phyloP scores from a whole-genome alignment of 805 yeast species.

The Ogataea trehalophila region DNA sequence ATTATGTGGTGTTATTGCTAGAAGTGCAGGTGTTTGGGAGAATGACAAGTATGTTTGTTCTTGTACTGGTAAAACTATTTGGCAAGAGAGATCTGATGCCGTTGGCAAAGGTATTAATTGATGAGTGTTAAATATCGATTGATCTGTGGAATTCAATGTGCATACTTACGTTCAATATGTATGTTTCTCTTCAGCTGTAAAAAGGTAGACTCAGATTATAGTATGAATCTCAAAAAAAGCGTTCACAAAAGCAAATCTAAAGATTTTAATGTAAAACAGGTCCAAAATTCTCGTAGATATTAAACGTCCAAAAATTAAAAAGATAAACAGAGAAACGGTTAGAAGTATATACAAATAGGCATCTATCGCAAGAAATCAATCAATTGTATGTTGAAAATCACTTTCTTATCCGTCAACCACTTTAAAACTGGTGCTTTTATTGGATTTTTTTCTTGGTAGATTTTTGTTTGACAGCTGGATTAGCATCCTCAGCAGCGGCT shows the following conservation, averaged over 20 bases:
- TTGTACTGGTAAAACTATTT: conserved; percentile 90
- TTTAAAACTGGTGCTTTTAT: too few species aligned
- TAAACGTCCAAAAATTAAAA: background rate
- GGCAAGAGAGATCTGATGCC: conserved; percentile 92
- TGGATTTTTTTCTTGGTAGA: conserved; percentile 1
- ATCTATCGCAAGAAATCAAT: background rate
- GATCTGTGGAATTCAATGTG: too few species aligned
- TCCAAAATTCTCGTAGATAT: background rate
- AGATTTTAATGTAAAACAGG: too few species aligned
- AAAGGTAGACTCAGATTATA: too few species aligned
- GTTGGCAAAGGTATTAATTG: conserved; percentile 46
- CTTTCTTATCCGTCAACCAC: too few species aligned
- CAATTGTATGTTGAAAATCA: too few species aligned
- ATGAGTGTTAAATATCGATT: background rate
- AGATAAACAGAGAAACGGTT: background rate
- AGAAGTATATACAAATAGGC: background rate
- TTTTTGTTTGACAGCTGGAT: background rate
- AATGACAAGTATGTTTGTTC: conserved; percentile 90
- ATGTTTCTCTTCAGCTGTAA: too few species aligned
- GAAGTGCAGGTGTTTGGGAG: conserved; percentile 97
- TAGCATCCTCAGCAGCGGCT: background rate
- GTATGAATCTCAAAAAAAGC: too few species aligned
- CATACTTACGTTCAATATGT: too few species aligned
- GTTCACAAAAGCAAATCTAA: too few species aligned
- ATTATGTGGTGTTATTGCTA: conserved; percentile 83